A percentile compares a stretch with the other conserved stretches of the same genome.
Evolutionary conservation across 2,329 filamentous ascomycete genomes (phyloP).

Genomic region (Monosporascus sp.): DNA sequence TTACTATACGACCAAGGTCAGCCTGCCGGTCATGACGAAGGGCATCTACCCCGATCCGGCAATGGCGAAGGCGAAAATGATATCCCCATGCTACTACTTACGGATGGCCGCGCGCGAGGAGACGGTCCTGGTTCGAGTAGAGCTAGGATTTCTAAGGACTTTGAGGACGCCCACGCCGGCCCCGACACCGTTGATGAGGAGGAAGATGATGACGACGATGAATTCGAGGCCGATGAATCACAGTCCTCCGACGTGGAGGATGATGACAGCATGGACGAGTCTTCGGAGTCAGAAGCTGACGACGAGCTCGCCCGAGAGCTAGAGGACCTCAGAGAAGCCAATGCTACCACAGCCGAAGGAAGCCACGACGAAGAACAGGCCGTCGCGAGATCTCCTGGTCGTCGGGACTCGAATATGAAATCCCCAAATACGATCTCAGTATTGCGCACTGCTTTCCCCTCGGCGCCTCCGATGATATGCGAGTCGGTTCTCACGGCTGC

Average conservation of each 20-base stretch:
- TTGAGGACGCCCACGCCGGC: conserved; percentile 13
- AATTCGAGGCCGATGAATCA: neutral
- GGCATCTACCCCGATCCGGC: conserved; percentile 6
- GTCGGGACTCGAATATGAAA: conserved; percentile 10
- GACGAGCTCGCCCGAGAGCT: conserved; percentile 38
- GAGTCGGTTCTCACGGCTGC: conserved; percentile 30
- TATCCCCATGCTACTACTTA: conserved; percentile 26
- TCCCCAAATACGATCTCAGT: conserved; percentile 28
- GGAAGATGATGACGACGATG: conserved; percentile 21
- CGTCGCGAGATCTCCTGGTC: neutral
- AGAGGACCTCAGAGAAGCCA: conserved; percentile 36
- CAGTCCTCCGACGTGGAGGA: neutral
- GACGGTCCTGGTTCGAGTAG: conserved; percentile 13
- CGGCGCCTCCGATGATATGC: conserved; percentile 28
- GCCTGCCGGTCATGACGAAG: conserved; percentile 15
- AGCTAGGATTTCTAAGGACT: conserved; percentile 22
- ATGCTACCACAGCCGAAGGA: conserved; percentile 17
- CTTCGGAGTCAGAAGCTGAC: conserved; percentile 9
- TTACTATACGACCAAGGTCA: conserved; percentile 35
- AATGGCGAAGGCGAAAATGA: conserved; percentile 26
- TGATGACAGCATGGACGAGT: neutral
- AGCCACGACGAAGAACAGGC: conserved; percentile 16
- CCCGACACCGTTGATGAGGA: conserved; percentile 25
- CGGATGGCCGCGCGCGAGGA: conserved; percentile 20
- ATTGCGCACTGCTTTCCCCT: conserved; percentile 40